These are phyloP conservation scores for Epichloe baconii DNA, from an alignment of 2,329 filamentous ascomycete species.

Conservation along the genomic window DNA sequence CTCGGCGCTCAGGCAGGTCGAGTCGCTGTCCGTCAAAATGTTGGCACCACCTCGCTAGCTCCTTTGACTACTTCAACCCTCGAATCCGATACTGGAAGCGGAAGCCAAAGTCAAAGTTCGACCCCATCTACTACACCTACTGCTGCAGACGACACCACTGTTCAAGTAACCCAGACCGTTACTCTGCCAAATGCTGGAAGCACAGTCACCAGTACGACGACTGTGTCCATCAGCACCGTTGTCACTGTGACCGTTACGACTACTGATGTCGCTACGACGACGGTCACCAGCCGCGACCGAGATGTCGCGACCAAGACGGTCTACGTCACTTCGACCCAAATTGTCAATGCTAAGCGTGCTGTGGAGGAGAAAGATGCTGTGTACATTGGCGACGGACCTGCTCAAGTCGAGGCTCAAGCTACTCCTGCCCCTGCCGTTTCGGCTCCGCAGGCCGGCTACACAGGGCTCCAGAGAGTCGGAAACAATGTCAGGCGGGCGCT, in stretches of 20 bases:
- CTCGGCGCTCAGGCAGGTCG: conserved; percentile 9
- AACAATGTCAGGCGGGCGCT: conserved; percentile 22
- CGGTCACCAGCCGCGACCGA: conserved; percentile 22
- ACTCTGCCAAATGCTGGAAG: conserved; percentile 13
- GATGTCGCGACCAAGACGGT: conserved; percentile 23
- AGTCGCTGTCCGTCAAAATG: conserved; percentile 2
- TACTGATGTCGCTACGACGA: conserved; percentile 23
- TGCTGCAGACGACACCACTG: conserved; percentile 14
- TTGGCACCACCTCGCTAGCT: neutral
- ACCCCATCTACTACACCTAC: neutral
- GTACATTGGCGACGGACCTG: neutral
- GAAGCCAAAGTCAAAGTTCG: conserved; percentile 8
- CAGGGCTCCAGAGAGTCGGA: conserved; percentile 7
- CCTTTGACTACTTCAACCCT: neutral
- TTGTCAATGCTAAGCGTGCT: conserved; percentile 21
- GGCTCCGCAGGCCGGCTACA: conserved; percentile 9
- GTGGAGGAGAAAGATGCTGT: conserved; percentile 3
- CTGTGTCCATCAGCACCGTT: conserved; percentile 14
- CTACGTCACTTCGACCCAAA: conserved; percentile 21
- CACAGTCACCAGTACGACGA: conserved; percentile 18
- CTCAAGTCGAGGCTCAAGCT: conserved; percentile 8
- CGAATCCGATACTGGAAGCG: neutral
- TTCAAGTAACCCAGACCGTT: conserved; percentile 19
- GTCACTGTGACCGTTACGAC: conserved; percentile 22
- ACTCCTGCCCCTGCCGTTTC: conserved; percentile 8